A percentile compares a stretch with the other conserved stretches of the same genome.
Evolutionary conservation across 306 rosid species (phyloP).

Genomic region (Vicia faba): DNA sequence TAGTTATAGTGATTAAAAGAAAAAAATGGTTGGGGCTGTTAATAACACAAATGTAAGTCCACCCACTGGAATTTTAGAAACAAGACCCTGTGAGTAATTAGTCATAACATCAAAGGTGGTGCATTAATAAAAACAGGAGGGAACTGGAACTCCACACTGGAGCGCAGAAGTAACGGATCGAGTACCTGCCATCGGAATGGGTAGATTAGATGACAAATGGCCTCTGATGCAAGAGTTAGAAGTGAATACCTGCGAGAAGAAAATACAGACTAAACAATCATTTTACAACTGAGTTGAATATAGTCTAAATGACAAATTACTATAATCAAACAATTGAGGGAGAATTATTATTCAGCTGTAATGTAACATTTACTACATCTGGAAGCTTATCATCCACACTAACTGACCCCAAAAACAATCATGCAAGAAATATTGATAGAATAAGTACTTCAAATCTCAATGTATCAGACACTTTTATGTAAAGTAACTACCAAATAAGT

Average conservation of each 20-base stretch:
- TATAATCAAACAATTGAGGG: conserved; percentile 37
- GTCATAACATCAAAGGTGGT: conserved; percentile 27
- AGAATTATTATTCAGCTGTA: conserved; percentile 27
- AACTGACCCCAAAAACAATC: conserved; percentile 11
- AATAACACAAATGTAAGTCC: not conserved
- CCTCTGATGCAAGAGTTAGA: conserved; percentile 91
- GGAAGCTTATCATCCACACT: conserved; percentile 17
- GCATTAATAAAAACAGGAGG: conserved; percentile 11
- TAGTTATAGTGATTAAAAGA: not conserved
- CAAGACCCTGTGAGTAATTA: conserved; percentile 2
- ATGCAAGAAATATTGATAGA: conserved; percentile 23
- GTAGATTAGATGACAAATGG: conserved; percentile 89
- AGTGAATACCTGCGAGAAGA: conserved; percentile 82
- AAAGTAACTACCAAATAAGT: conserved; percentile 18
- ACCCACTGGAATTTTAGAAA: conserved; percentile 4
- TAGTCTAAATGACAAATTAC: conserved; percentile 26
- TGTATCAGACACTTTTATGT: conserved; percentile 17
- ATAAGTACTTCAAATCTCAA: conserved; percentile 17
- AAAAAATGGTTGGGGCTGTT: not conserved
- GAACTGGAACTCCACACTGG: not conserved
- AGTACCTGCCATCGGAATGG: conserved; percentile 98
- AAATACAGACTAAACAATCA: conserved; percentile 36
- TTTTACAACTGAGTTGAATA: conserved; percentile 32
- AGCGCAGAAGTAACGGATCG: conserved; percentile 25
- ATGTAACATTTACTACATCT: conserved; percentile 21